Conservation (phyloP, 2,329 filamentous ascomycete genomes). For the Fusarium gaditjirri region DNA sequence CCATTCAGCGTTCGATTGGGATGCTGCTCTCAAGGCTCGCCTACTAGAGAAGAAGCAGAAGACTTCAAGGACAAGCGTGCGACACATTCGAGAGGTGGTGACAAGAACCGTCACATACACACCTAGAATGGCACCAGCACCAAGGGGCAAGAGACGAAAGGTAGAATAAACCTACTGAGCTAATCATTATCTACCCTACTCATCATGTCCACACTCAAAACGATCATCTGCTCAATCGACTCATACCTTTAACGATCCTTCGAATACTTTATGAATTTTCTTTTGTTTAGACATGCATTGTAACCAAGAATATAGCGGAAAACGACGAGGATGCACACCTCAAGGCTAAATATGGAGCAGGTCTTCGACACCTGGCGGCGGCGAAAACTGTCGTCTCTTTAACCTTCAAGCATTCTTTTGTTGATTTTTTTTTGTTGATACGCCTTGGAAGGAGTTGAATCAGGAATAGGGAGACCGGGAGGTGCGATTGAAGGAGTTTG, state of each 20-base stretch:
- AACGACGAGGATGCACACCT: conserved; percentile 31
- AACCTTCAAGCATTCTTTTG: conserved; percentile 31
- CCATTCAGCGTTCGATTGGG: conserved; percentile 83
- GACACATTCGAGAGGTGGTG: conserved; percentile 86
- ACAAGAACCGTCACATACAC: conserved; percentile 96
- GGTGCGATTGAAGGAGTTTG: conserved; percentile 44
- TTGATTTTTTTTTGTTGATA: conserved; percentile 17
- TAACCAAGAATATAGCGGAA: conserved; percentile 30
- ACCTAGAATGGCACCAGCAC: conserved; percentile 85
- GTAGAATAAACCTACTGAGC: conserved; percentile 52
- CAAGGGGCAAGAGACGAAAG: conserved; percentile 92
- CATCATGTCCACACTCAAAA: conserved; percentile 14
- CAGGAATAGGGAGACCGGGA: conserved; percentile 30
- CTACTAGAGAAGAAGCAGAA: conserved; percentile 71
- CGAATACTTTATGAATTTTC: conserved; percentile 39
- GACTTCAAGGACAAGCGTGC: conserved; percentile 68
- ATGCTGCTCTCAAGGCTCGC: conserved; percentile 73
- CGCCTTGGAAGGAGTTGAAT: conserved; percentile 33
- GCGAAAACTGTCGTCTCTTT: conserved; percentile 15
- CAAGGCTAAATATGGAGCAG: conserved; percentile 27
- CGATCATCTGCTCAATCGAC: conserved; percentile 8
- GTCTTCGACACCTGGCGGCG: conserved; percentile 23
- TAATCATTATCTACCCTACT: neutral
- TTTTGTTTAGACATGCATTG: conserved; percentile 44
- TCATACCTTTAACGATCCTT: conserved; percentile 35